Evolutionary conservation across 257 asterid genomes (phyloP).

Genomic region (Nicotiana tomentosiformis): DNA sequence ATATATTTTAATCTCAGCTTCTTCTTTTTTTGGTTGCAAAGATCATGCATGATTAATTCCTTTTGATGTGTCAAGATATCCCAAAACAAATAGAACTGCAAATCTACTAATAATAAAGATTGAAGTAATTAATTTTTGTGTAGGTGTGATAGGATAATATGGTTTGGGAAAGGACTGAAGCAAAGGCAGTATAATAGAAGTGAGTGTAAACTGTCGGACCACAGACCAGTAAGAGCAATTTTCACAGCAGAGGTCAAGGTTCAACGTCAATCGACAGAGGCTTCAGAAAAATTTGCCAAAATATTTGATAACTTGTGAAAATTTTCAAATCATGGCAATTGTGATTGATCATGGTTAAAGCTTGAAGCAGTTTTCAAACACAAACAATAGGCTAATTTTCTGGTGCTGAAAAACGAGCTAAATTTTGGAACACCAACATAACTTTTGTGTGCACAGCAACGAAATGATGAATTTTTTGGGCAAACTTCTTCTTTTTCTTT

Average conservation of each 20-base stretch:
- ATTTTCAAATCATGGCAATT: not conserved
- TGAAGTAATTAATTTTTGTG: slow-evolving; percentile 4
- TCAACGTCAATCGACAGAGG: not conserved
- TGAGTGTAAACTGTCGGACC: slow-evolving; percentile 54
- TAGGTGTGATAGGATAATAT: slow-evolving; percentile 68
- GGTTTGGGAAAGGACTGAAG: slow-evolving; percentile 54
- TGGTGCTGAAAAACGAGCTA: not conserved
- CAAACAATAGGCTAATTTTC: not conserved
- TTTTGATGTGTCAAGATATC: too few relatives aligned
- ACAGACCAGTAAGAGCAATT: slow-evolving; percentile 55
- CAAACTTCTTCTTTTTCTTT: too few relatives aligned
- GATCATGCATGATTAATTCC: too few relatives aligned
- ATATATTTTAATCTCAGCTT: too few relatives aligned
- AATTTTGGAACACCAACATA: not conserved
- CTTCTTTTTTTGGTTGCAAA: too few relatives aligned
- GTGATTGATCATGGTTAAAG: not conserved
- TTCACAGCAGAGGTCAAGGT: slow-evolving; percentile 37
- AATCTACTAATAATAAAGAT: slow-evolving; percentile 12
- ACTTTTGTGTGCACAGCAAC: too few relatives aligned
- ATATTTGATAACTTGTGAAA: not conserved
- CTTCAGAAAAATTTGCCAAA: not conserved
- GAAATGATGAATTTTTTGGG: too few relatives aligned
- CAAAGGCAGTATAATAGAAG: slow-evolving; percentile 47
- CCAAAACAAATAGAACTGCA: not conserved
- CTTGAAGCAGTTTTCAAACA: not conserved